These are phyloP conservation scores for Vigna angularis DNA, from an alignment of 306 rosid species.

Conservation along the genomic window DNA sequence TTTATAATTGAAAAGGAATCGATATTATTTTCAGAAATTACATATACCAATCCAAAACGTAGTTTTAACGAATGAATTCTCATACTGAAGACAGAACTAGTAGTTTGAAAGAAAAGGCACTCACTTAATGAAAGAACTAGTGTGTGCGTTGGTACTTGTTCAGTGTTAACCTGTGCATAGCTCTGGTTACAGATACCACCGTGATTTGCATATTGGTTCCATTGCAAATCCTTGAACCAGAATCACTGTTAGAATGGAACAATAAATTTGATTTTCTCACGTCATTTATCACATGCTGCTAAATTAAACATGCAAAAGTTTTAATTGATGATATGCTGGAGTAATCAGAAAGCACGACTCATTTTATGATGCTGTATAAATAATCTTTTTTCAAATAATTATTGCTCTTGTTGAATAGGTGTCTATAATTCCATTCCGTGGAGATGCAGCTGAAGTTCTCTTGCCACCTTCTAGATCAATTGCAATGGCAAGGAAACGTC, in stretches of 20 bases:
- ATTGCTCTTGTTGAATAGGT: slow-evolving; percentile 61
- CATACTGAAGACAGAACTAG: slow-evolving; percentile 26
- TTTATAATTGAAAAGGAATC: slow-evolving; percentile 36
- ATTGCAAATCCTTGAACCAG: slow-evolving; percentile 15
- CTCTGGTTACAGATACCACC: slow-evolving; percentile 27
- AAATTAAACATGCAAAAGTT: slow-evolving; percentile 17
- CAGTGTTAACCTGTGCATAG: slow-evolving; percentile 29
- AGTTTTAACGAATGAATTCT: slow-evolving; percentile 13
- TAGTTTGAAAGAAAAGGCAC: slow-evolving; percentile 10
- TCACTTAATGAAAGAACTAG: slow-evolving; percentile 19
- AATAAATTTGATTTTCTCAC: slow-evolving; percentile 25
- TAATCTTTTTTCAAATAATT: slow-evolving; percentile 17
- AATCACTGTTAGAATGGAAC: slow-evolving; percentile 26
- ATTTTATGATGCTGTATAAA: slow-evolving; percentile 25
- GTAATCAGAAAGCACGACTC: slow-evolving; percentile 17
- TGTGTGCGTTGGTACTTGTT: slow-evolving; percentile 12
- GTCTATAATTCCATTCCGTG: slow-evolving; percentile 97
- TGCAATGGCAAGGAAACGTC: slow-evolving; percentile 97
- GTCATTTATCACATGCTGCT: slow-evolving; percentile 3
- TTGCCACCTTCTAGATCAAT: slow-evolving; percentile 99
- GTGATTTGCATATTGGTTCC: not conserved
- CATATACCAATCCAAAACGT: slow-evolving; percentile 32
- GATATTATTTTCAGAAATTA: slow-evolving; percentile 25
- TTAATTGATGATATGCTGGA: slow-evolving; percentile 22
- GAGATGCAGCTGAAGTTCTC: slow-evolving; percentile 97